Evolutionary conservation across 345 rosid genomes (phyloP), one percentile per base, ranked within the genome.

Genomic region (Lepidium didymum): DNA sequence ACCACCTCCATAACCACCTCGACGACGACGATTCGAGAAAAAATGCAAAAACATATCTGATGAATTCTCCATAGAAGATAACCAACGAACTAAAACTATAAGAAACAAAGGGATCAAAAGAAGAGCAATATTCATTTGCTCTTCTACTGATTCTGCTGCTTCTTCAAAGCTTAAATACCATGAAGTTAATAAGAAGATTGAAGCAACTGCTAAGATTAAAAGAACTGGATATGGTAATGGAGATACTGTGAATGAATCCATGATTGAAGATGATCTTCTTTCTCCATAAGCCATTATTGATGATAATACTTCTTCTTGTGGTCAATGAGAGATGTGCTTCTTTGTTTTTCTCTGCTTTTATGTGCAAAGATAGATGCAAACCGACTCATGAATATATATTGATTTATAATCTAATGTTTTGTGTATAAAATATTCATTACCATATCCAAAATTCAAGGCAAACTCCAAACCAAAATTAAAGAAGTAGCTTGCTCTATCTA

Each of bases 171-270:
- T 78, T 43, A 82, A 69, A 80, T 70, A 83, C 91, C 87, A 94
- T 11, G 97, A 87, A 0, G 64, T 75, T 50, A 88, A 77, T 0
- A 94, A 81, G 68, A 91, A 84, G 67, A 86, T 35, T 0, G 83
- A 69, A 8, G 76, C 69, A 0, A 91, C 87, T 2, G 87, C 92
- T 25, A 91, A 53, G 80, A 94, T 73, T 8, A 83, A 23, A 21
- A 94, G 96, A 16, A 90, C 97, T 5, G 97, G 99, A 35, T 85
- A 84, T 0, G 99, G 99, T 7, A 94, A 72, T n/a, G 97, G 99
- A 11, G 61, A 82, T 6, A 94, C 71, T 27, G 87, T 75, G 83
- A 93, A 86, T 3, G 75, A 79, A 40, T 90, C 97, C 41, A 82
- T 71, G 77, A 94, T 79, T 10, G 87, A 81, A 54, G 75, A 69